phyloP scores from a whole-genome alignment of 352 stramenopile genomes.

The Phytophthora podocarpi region DNA sequence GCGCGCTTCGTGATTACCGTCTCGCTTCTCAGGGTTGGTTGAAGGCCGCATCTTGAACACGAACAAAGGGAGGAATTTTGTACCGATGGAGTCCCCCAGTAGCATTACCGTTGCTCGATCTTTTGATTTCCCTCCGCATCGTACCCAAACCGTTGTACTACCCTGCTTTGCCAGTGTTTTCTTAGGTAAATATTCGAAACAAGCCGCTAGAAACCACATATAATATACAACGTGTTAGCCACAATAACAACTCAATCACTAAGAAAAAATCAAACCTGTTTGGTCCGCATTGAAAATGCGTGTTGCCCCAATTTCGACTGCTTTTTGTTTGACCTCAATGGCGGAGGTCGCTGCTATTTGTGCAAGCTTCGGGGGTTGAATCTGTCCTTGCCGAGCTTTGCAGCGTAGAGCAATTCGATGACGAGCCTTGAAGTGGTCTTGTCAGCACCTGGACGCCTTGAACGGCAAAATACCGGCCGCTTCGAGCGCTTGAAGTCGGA shows the following conservation, averaged over 20 bases:
- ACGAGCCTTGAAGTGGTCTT: not conserved
- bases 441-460: not conserved
- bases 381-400: slow-evolving; percentile 8
- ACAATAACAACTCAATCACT: not conserved
- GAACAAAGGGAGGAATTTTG: not conserved
- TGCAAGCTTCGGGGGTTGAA: not conserved
- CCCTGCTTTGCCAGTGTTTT: not conserved
- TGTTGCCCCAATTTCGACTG: slow-evolving; percentile 3
- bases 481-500: not conserved
- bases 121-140: slow-evolving; percentile 8
- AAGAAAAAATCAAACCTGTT: slow-evolving; percentile 3
- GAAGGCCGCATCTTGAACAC: slow-evolving; percentile 6
- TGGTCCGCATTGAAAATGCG: slow-evolving; percentile 5
- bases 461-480: not conserved
- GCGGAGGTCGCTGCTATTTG: not conserved
- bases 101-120: slow-evolving; percentile 7
- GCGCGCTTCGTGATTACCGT: not conserved
- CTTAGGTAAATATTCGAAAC: slow-evolving; percentile 5
- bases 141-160: slow-evolving; percentile 6
- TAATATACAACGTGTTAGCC: no score
- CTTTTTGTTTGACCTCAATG: not conserved
- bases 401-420: not conserved
- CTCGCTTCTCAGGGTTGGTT: not conserved
- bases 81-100: not conserved
- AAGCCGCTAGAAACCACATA: slow-evolving; percentile 3